Evolutionary conservation across 1,139 yeast species (phyloP).

Genomic region (Taphrina communis): DNA sequence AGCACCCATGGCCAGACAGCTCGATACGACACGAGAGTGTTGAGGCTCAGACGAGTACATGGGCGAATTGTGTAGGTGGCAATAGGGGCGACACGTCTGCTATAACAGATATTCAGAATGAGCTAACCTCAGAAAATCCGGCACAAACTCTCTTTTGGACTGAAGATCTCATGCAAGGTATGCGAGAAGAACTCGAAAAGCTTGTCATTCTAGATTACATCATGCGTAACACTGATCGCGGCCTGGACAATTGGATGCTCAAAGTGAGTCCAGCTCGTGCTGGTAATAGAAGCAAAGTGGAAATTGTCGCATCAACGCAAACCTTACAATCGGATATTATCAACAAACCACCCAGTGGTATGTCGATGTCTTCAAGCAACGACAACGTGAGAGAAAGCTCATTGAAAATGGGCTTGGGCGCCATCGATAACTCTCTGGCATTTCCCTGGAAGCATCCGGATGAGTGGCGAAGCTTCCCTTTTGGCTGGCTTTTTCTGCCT

Average conservation of each 20-base stretch:
- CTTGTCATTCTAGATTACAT: conserved; percentile 73
- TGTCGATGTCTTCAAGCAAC: conserved; percentile 37
- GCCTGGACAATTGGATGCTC: conserved; percentile 81
- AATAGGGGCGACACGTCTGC: conserved; percentile 11
- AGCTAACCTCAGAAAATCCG: conserved; percentile 18
- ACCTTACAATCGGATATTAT: conserved; percentile 14
- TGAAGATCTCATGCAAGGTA: conserved; percentile 57
- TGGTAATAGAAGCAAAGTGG: conserved; percentile 25
- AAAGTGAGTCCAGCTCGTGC: conserved; percentile 52
- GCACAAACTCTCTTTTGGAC: conserved; percentile 58
- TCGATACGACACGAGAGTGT: conserved; percentile 2
- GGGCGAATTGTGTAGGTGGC: conserved; percentile 35
- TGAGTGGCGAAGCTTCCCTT: conserved; percentile 81
- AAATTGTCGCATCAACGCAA: conserved; percentile 31
- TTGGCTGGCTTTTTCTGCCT: conserved; percentile 78
- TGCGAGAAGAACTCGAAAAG: conserved; percentile 69
- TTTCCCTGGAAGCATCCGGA: conserved; percentile 87
- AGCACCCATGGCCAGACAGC: conserved; percentile 62
- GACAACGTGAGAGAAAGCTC: not conserved
- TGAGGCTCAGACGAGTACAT: conserved; percentile 26
- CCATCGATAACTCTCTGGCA: conserved; percentile 76
- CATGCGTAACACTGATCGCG: conserved; percentile 77
- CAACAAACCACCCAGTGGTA: conserved; percentile 15
- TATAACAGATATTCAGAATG: conserved; percentile 29
- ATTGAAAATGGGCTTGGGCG: conserved; percentile 61